A percentile compares a stretch with the other conserved stretches of the same genome.
phyloP scores from a whole-genome alignment of 768 basidiomycete genomes.

The Sarcomyxa edulis region DNA sequence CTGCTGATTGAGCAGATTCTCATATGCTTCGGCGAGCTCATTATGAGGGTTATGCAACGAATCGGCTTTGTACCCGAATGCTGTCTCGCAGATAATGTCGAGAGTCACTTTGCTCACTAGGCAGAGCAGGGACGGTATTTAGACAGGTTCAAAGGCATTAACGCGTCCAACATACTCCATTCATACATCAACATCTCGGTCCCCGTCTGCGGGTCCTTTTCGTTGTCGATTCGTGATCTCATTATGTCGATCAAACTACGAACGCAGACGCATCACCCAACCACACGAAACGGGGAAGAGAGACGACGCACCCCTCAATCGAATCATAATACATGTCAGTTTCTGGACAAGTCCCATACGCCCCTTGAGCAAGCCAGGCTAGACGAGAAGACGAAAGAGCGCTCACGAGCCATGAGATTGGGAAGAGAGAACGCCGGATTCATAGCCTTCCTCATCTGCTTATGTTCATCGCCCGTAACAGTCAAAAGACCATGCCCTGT shows the following conservation, averaged over 20 bases:
- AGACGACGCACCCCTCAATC: constrained; percentile 32
- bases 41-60: constrained; percentile 40
- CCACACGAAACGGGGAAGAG: background rate
- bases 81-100: constrained; percentile 47
- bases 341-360: no score
- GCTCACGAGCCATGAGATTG: constrained; percentile 32
- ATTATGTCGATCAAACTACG: constrained; percentile 33
- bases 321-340: constrained; percentile 43
- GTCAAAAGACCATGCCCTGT: constrained; percentile 43
- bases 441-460: constrained; percentile 44
- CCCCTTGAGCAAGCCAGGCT: no score
- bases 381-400: background rate
- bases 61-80: constrained; percentile 42
- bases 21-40: constrained; percentile 44
- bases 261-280: constrained; percentile 1
- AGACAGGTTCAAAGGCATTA: background rate
- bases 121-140: background rate
- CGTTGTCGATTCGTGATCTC: constrained; percentile 21
- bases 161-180: constrained; percentile 33
- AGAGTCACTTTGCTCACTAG: constrained; percentile 51
- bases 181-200: constrained; percentile 32
- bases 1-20: constrained; percentile 34
- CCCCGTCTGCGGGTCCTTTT: constrained; percentile 21
- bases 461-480: constrained; percentile 43
- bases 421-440: constrained; percentile 47